A percentile compares a stretch with the other conserved stretches of the same genome.
phyloP scores from a whole-genome alignment of 208 protist species.

The Tritrichomonas foetus region DNA sequence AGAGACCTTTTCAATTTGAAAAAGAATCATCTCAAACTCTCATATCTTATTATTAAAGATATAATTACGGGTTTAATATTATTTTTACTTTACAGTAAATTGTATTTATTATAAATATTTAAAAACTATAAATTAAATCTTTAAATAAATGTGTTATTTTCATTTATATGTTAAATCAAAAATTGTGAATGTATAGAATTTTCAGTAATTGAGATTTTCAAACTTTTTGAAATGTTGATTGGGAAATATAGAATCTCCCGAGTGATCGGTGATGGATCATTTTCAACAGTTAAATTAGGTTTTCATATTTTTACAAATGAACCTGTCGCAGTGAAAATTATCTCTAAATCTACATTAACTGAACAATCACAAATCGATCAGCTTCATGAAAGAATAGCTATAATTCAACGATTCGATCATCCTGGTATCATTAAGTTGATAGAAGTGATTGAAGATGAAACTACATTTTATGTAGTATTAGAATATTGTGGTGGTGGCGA shows the following conservation, averaged over 20 bases:
- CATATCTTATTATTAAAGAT: not conserved
- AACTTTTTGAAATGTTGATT: not conserved
- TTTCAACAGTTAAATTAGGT: conserved; percentile 58
- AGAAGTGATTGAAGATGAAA: conserved; percentile 56
- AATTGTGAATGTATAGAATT: not conserved
- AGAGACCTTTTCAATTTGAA: too few relatives aligned
- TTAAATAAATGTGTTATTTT: too few relatives aligned
- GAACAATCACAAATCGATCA: conserved; percentile 54
- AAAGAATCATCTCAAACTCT: too few relatives aligned
- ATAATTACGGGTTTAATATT: not conserved
- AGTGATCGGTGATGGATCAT: conserved; percentile 58
- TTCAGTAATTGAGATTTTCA: not conserved
- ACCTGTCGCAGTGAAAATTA: conserved; percentile 62
- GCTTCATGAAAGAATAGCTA: conserved; percentile 58
- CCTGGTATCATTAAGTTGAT: conserved; percentile 58
- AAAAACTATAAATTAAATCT: not conserved
- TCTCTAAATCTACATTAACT: conserved; percentile 56
- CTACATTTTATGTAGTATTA: conserved; percentile 58
- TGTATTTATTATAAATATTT: not conserved
- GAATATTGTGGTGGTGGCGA: conserved; percentile 61
- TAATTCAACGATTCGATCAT: conserved; percentile 58
- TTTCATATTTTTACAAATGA: conserved; percentile 53
- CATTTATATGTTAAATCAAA: not conserved
- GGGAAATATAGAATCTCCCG: not conserved
- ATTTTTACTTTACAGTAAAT: not conserved